Base-by-base conservation (phyloP, 108 stramenopile species). In the Tribonema minus region DNA sequence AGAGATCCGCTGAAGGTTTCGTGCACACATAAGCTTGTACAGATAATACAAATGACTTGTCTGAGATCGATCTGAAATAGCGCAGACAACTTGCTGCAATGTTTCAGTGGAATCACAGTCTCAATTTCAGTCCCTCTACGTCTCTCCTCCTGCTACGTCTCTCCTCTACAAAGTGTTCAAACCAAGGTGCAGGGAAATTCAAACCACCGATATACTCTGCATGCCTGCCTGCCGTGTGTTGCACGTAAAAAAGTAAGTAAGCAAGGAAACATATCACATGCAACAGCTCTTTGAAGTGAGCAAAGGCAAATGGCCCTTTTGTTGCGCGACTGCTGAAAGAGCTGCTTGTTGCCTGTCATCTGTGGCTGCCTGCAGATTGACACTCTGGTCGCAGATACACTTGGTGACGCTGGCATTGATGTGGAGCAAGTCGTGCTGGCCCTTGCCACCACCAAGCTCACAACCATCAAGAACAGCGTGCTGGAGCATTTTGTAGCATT, bases 401-500 rank as follows among this genome's bases (percentile, higher is more conserved):
- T 87, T 23, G 67, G 82, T 1, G 84, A 87, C 37, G 73, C 87
- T 1, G 87, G 84, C 1, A 68, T 87, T 25, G 63, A 72, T 6
- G 73, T 84, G 61, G 86, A 86, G 33, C 70, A 72, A 35, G 86
- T 87, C 26, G 35, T 82, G 15, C 70, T 85, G 39, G 80, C 84
- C 9, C 84, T 86, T 26, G 81, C 85, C 5, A 68, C 64, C n/a
- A 34, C 71, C 25, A 38, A 68, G 38, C 28, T 58, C 3, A 38
- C 12, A 3, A 81, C 85, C 35, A 72, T 87, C 20, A 86, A 84
- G 61, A 63, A 37, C 31, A 30, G 37, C 12, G 86, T 86, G 28
- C 86, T 80, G 77, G 77, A 86, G n/a, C 82, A 85, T 46, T 61
- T 87, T 15, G 34, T 87, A 34, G 86, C 86, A 27, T 71, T 87